Evolutionary conservation across 129 eudicot genomes (phyloP), one percentile per base, ranked within the genome.

Genomic region (Mikania micrantha): DNA sequence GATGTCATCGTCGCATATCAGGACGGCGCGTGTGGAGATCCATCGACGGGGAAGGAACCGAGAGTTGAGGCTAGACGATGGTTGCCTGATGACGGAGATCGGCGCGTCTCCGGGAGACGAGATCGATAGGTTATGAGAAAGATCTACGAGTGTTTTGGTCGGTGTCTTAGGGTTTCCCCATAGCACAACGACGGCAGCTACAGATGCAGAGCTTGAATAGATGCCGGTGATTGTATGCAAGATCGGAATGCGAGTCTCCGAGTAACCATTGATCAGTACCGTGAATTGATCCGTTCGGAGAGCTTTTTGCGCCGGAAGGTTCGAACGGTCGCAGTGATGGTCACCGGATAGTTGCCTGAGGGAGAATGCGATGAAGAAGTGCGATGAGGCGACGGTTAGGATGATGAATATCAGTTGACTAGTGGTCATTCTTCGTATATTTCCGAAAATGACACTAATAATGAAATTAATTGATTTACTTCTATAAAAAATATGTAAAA

Each of bases 91-190:
- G 15, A 89, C 61, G 63, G 87, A 28, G 77, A 90, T 75, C 12
- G 89, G 79, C 62, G 97, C 85, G 49, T 75, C 74, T 19, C 85
- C 84, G 22, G 78, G 57, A 54, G 79, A 83, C 4, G 82, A 59
- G 5, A 42, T 39, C 5, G 95, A 81, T 79, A 88, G 80, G 77
- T 77, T 89, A 6, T 45, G 80, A 29, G 95, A 74, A 44, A 93
- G 88, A 15, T 67, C 39, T 28, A 77, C 4, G 21, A 88, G 77
- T 10, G 80, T 84, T 66, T 69, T 19, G 0, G 66, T 10, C 0
- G 82, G 45, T 25, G 98, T 92, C 10, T 64, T 62, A 21, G 95
- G 96, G 83, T 92, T 88, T 76, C 88, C 85, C 98, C 98, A 92
- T 42, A 88, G 72, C 25, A 92, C 39, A 16, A 82, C 56, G 52